A percentile compares a stretch with the other conserved stretches of the same genome.
Evolutionary conservation across 176 grass and related monocot species (phyloP).

Genomic region (Poa annua): DNA sequence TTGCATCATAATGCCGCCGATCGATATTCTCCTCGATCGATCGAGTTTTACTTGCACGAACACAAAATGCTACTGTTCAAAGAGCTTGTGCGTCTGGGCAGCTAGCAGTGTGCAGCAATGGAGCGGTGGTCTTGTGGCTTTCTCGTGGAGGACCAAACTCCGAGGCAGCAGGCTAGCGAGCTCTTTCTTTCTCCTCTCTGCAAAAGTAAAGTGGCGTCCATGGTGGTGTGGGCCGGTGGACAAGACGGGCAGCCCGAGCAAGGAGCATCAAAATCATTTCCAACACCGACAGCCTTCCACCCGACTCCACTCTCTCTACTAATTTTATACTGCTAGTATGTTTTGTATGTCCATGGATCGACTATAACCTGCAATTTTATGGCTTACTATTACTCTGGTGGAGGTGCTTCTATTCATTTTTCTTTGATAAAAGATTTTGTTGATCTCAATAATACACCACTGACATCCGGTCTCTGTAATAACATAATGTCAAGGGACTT

Average conservation of each 20-base stretch:
- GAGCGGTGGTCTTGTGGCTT: background rate
- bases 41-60: background rate
- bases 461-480: no score
- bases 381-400: background rate
- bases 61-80: background rate
- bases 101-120: background rate
- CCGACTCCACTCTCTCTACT: constrained; percentile 23
- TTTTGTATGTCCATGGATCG: constrained; percentile 3
- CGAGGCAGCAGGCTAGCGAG: constrained; percentile 7
- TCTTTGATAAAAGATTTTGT: no score
- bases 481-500: no score
- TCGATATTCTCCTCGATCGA: constrained; percentile 12
- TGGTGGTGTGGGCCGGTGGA: background rate
- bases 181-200: constrained; percentile 1
- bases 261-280: constrained; percentile 38
- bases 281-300: constrained; percentile 42
- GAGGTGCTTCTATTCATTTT: background rate
- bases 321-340: background rate
- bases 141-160: constrained; percentile 32
- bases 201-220: constrained; percentile 43
- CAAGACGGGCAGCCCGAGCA: background rate
- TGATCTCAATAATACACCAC: no score
- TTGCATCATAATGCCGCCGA: constrained; percentile 20
- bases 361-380: background rate
- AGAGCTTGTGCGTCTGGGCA: background rate